Base-by-base conservation (phyloP, 768 basidiomycete genomes). In the Obba rivulosa region DNA sequence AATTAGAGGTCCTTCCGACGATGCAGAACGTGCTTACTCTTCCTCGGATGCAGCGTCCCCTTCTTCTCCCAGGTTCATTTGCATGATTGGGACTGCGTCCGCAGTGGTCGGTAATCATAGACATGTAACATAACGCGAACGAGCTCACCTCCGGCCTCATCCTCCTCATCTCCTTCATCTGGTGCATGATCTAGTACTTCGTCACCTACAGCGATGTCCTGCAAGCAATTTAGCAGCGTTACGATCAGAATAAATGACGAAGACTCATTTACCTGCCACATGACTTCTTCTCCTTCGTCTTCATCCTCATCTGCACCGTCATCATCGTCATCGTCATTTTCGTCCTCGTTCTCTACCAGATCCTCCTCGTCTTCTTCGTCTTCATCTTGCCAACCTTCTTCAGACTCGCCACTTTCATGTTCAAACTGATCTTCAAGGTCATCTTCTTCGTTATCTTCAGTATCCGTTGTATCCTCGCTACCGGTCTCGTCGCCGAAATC, bases 401-500 rank as follows among this genome's bases (percentile, higher is more conserved):
- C 80, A 17, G 76, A 77, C 35, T 76, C 79, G 28, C 72, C 79
- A 7, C 72, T 70, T 24, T 73, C 76, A n/a, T 80, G 73, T 37
- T 79, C 81, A 1, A 81, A 65, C 16, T 79, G 86, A 28, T 82
- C 84, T 42, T 81, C 85, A 28, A 79, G 79, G 17, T 79, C 85
- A 38, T 80, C 86, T 36, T 79, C 85, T 25, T 78, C 82, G 3
- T 78, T 84, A 7, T 86, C 86, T 18, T 82, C 87, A 0, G 82
- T 83, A 41, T 80, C 78, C 0, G 87, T 89, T 1, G 87, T 89
- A 43, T 84, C 86, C 51, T 87, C 88, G 52, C 86, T 90, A 21
- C 84, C 87, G 0, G 85, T 84, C 49, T 85, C 87, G 17, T 90
- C 91, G 4, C 79, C 89, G 53, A 85, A 88, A 41, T 92, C 92